Evolutionary conservation across 2,329 filamentous ascomycete species (phyloP), one percentile per base, ranked within the genome.

Genomic region (Neoascochyta sp.): DNA sequence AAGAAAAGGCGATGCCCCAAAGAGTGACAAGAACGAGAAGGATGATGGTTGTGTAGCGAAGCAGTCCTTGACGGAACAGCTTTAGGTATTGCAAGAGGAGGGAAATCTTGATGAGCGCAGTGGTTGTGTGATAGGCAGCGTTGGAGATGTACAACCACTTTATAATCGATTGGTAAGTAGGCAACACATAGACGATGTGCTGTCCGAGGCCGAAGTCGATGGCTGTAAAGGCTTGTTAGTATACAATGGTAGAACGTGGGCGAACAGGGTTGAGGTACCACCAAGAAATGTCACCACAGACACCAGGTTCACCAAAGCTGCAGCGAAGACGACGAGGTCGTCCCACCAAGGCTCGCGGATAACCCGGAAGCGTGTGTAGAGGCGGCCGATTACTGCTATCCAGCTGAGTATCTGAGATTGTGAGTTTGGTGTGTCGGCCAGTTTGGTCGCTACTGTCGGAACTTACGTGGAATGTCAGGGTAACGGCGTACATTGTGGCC

Each of bases 61-160:
- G 39, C 2, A 17, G 20, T 2, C 48, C 50, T n/a, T 43, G 27
- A 4, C 31, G 42, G 33, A 61, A 62, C 2, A 62, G 23, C 14
- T 58, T 43, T 7, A 61, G 40, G 27, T 62, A 63, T 26, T 62
- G 60, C 16, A 52, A 37, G 2, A 63, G 47, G 8, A 63, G 39
- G 2, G 60, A 59, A 12, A 62, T 19, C 28, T 63, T 63, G 34
- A 62, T 53, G 16, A 54, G 31, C 7, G 42, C 45, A 3, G 58
- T 50, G 1, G 52, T 55, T 6, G 45, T 51, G 17, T 49, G 36
- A 33, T 61, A 62, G 1, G 47, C 34, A 7, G 46, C 50, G 14
- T 48, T 53, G 11, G 47, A 41, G 5, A 56, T 23, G 21, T 55
- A 60, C 5, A 55, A 35, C 29, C 36, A 49, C 7, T 39, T 43